phyloP scores from a whole-genome alignment of 2,329 filamentous ascomycete species.

The Aspergillus tamarii region DNA sequence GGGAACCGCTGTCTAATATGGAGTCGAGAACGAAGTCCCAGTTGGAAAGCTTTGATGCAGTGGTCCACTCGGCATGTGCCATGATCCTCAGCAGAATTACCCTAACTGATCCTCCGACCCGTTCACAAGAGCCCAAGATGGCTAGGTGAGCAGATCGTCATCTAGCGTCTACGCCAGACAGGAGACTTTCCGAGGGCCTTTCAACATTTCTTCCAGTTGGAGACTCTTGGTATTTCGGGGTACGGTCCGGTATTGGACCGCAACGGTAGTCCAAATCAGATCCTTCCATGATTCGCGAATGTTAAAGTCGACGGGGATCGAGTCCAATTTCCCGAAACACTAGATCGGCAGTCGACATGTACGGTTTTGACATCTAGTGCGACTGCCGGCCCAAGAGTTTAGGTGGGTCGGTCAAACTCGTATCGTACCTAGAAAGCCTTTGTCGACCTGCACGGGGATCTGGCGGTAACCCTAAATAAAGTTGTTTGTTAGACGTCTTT shows the following conservation, averaged over 20 bases:
- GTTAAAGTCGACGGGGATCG: conserved; percentile 1
- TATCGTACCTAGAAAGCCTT: not conserved
- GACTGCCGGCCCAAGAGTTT: not conserved
- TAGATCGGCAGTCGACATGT: conserved; percentile 4
- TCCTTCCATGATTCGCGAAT: not conserved
- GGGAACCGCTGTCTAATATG: conserved; percentile 6
- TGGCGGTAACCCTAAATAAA: not conserved
- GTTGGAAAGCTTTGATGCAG: not conserved
- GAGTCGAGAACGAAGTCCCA: not conserved
- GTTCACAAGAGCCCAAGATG: not conserved
- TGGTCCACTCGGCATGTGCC: not conserved
- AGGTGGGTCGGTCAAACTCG: not conserved
- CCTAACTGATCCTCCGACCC: not conserved
- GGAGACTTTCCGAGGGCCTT: not conserved
- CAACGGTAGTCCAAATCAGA: not conserved
- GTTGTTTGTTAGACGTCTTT: not conserved
- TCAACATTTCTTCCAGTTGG: not conserved
- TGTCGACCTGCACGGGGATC: not conserved
- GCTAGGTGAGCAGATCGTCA: conserved; percentile 3
- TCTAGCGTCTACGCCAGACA: not conserved
- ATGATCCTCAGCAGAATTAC: conserved; percentile 2
- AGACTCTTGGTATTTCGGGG: conserved; percentile 6
- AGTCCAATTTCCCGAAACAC: conserved; percentile 5
- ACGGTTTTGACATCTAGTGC: conserved; percentile 1
- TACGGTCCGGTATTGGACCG: conserved; percentile 4